These are phyloP conservation scores for Penicillium bovifimosum DNA, from an alignment of 495 filamentous ascomycete species.

Conservation along the genomic window DNA sequence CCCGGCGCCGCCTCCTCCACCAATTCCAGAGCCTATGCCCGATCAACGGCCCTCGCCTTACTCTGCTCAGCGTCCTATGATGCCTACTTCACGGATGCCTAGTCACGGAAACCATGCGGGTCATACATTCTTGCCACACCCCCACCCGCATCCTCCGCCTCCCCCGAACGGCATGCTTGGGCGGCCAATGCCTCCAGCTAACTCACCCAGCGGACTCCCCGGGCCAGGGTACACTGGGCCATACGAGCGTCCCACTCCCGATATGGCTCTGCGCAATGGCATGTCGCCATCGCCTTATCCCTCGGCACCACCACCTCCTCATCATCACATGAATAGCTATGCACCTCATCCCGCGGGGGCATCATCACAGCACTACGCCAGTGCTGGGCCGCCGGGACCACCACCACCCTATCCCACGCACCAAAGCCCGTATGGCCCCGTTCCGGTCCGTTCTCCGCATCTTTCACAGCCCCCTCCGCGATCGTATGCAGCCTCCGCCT, in stretches of 20 bases:
- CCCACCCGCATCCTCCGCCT: conserved; percentile 3
- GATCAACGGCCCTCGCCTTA: conserved; percentile 38
- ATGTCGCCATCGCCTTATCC: conserved; percentile 30
- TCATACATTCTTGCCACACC: conserved; percentile 30
- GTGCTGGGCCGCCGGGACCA: conserved; percentile 33
- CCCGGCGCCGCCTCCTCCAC: conserved; percentile 13
- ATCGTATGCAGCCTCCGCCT: conserved; percentile 42
- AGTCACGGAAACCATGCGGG: conserved; percentile 3
- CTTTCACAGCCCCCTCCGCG: conserved; percentile 34
- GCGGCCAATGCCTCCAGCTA: conserved; percentile 26
- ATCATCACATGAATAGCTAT: conserved; percentile 31
- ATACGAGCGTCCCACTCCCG: conserved; percentile 31
- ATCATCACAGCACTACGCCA: conserved; percentile 29
- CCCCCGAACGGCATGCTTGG: conserved; percentile 25
- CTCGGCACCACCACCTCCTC: conserved; percentile 18
- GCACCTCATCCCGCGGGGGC: conserved; percentile 29
- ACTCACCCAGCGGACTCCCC: conserved; percentile 22
- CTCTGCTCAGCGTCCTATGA: conserved; percentile 27
- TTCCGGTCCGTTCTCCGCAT: conserved; percentile 38
- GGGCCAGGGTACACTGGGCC: conserved; percentile 16
- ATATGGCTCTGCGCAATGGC: conserved; percentile 34
- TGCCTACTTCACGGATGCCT: conserved; percentile 31
- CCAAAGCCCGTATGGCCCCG: conserved; percentile 39
- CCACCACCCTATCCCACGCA: conserved; percentile 35
- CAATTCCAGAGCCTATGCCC: conserved; percentile 28